Evolutionary conservation across 164 flowering plant species (phyloP).

Genomic region (Houttuynia cordata): DNA sequence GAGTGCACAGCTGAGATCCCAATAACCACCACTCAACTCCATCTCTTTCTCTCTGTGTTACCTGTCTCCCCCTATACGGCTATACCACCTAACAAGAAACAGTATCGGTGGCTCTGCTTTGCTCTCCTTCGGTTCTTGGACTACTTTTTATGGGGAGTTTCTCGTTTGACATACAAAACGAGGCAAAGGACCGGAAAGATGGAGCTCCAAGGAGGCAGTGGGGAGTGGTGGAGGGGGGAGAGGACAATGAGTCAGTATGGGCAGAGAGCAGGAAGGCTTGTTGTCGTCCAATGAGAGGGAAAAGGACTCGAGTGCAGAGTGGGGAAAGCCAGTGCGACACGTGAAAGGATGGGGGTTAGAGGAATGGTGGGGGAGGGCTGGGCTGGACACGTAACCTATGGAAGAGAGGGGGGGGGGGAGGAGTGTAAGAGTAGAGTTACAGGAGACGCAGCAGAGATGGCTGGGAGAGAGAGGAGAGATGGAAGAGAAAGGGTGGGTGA

Average conservation of each 20-base stretch:
- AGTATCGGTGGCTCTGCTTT: background rate
- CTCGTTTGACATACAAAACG: background rate
- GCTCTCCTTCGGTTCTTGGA: background rate
- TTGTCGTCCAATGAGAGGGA: no score
- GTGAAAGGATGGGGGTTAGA: background rate
- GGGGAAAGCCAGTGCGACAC: background rate
- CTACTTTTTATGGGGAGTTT: background rate
- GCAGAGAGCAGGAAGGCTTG: no score
- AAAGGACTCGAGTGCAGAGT: no score
- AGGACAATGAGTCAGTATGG: background rate
- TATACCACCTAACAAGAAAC: no score
- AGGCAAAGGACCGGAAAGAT: background rate
- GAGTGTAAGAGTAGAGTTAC: background rate
- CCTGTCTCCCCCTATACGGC: background rate
- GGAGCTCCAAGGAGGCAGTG: background rate
- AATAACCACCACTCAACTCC: background rate
- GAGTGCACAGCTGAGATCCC: background rate
- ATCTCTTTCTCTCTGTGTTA: background rate
- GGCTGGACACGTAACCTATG: background rate
- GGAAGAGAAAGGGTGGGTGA: background rate
- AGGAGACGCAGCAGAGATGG: background rate
- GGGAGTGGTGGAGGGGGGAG: background rate
- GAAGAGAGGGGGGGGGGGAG: no score
- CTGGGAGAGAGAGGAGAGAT: background rate
- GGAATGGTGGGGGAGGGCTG: background rate